phyloP scores from a whole-genome alignment of 495 filamentous ascomycete species.

The Neurospora tetrasperma region DNA sequence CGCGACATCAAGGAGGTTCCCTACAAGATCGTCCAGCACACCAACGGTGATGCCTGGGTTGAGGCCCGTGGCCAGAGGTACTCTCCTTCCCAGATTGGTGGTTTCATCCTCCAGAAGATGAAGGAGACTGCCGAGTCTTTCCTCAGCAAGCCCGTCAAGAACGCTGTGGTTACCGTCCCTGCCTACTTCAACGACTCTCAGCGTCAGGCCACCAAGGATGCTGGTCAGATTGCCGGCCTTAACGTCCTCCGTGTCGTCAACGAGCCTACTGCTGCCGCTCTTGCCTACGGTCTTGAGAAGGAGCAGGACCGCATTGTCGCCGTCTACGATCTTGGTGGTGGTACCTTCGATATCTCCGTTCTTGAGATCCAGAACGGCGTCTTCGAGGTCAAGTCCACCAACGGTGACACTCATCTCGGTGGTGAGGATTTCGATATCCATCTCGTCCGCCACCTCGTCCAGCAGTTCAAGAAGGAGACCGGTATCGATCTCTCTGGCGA shows the following conservation, averaged over 20 bases:
- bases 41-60: slow-evolving; percentile 96
- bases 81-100: slow-evolving; percentile 96
- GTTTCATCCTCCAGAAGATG: slow-evolving; percentile 96
- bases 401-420: slow-evolving; percentile 95
- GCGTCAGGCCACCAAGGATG: slow-evolving; percentile 96
- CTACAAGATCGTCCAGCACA: slow-evolving; percentile 98
- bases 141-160: slow-evolving; percentile 80
- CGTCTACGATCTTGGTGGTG: slow-evolving; percentile 96
- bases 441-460: slow-evolving; percentile 88
- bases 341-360: slow-evolving; percentile 97
- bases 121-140: slow-evolving; percentile 95
- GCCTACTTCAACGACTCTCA: slow-evolving; percentile 99
- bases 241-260: slow-evolving; percentile 96
- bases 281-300: slow-evolving; percentile 94
- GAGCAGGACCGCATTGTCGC: slow-evolving; percentile 82
- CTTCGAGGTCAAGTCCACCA: slow-evolving; percentile 98
- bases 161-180: slow-evolving; percentile 91
- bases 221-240: slow-evolving; percentile 88
- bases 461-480: slow-evolving; percentile 92
- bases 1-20: slow-evolving; percentile 97
- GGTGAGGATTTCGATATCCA: slow-evolving; percentile 97
- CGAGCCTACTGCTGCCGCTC: slow-evolving; percentile 89
- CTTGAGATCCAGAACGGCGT: slow-evolving; percentile 97
- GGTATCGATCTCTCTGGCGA: slow-evolving; percentile 84
- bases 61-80: slow-evolving; percentile 93